phyloP scores from a whole-genome alignment of 768 basidiomycete genomes.

The Termitomyces heimii region DNA sequence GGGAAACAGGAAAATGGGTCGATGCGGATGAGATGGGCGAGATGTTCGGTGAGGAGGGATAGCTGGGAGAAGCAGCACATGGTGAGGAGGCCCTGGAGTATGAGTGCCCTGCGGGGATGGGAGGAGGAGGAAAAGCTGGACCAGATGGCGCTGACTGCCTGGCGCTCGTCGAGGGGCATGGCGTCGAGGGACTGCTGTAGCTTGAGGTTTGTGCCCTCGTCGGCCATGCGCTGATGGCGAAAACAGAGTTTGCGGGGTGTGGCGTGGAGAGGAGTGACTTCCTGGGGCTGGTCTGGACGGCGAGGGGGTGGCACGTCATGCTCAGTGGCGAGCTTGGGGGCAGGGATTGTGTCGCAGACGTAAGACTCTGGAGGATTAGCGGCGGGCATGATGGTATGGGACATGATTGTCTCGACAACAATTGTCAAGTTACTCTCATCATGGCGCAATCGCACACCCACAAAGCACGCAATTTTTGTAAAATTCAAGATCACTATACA shows the following conservation, averaged over 20 bases:
- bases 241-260: slow-evolving; percentile 79
- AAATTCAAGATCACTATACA: slow-evolving; percentile 37
- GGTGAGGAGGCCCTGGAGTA: slow-evolving; percentile 93
- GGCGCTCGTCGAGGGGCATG: slow-evolving; percentile 78
- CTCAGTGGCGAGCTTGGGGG: slow-evolving; percentile 43
- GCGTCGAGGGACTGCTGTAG: slow-evolving; percentile 92
- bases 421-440: background rate
- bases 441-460: background rate
- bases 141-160: slow-evolving; percentile 90
- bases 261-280: slow-evolving; percentile 16
- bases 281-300: slow-evolving; percentile 21
- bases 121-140: slow-evolving; percentile 94
- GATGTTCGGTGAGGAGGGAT: slow-evolving; percentile 90
- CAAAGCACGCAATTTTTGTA: slow-evolving; percentile 14
- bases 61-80: slow-evolving; percentile 99
- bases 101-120: slow-evolving; percentile 85
- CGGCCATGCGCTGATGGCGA: slow-evolving; percentile 93
- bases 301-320: slow-evolving; percentile 1
- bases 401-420: background rate
- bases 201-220: slow-evolving; percentile 88
- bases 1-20: slow-evolving; percentile 92
- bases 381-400: slow-evolving; percentile 18
- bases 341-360: slow-evolving; percentile 69
- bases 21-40: slow-evolving; percentile 88
- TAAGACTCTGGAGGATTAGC: slow-evolving; percentile 28